Conservation (phyloP, 768 basidiomycete genomes). For the Gelatoporia subvermispora region DNA sequence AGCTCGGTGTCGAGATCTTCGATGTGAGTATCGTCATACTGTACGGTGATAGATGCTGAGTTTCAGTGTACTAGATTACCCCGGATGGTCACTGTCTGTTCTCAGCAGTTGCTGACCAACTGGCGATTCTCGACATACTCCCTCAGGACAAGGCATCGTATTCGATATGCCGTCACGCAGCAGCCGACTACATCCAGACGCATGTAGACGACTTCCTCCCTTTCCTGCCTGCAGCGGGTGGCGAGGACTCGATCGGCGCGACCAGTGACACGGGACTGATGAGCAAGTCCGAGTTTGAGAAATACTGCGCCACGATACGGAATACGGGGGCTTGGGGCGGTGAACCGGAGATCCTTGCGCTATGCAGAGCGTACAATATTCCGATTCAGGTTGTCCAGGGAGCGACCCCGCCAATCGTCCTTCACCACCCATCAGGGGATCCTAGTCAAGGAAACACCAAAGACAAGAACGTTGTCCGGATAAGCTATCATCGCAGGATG, state of each 20-base stretch:
- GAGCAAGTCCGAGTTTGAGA: slow-evolving; percentile 54
- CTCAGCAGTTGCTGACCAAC: slow-evolving; percentile 91
- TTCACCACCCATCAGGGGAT: slow-evolving; percentile 57
- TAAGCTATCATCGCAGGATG: slow-evolving; percentile 91
- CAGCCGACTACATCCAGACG: slow-evolving; percentile 73
- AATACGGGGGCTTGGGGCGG: slow-evolving; percentile 95
- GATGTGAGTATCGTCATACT: slow-evolving; percentile 40
- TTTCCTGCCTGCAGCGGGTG: slow-evolving; percentile 74
- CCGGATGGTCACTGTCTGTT: slow-evolving; percentile 97
- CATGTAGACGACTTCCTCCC: slow-evolving; percentile 91
- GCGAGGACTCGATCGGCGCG: slow-evolving; percentile 65
- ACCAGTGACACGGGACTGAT: slow-evolving; percentile 63
- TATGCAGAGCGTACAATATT: slow-evolving; percentile 73
- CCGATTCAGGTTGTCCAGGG: slow-evolving; percentile 91
- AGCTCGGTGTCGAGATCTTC: slow-evolving; percentile 57
- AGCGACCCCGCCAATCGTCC: slow-evolving; percentile 75
- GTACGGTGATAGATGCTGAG: too few species aligned
- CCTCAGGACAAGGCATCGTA: slow-evolving; percentile 57
- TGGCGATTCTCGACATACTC: slow-evolving; percentile 65
- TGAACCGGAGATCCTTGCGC: slow-evolving; percentile 92
- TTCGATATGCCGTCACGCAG: slow-evolving; percentile 54
- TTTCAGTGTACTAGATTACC: slow-evolving; percentile 54
- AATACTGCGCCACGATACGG: slow-evolving; percentile 74
- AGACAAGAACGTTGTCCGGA: slow-evolving; percentile 44
- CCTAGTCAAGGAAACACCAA: slow-evolving; percentile 29